Percentiles rank a stretch among this genome's conserved stretches.
phyloP scores from a whole-genome alignment of 129 eudicot species.

The Logfia minima region DNA sequence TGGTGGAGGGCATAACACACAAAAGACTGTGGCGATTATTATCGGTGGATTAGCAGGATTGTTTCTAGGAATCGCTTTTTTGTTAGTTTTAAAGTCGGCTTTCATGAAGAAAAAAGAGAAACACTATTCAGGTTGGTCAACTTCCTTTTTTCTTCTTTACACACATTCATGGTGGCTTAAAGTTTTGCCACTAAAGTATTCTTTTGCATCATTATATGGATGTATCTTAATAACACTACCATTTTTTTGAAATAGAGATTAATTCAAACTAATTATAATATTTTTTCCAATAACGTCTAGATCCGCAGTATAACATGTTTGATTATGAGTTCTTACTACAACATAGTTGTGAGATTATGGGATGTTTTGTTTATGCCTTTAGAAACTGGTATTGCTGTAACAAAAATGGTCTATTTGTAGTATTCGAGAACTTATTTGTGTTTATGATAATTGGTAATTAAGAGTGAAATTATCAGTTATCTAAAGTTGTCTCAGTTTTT shows the following conservation, averaged over 20 bases:
- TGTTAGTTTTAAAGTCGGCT: conserved; percentile 65
- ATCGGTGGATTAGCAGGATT: conserved; percentile 74
- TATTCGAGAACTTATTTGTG: no score
- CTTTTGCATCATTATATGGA: background rate
- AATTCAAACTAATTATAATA: no score
- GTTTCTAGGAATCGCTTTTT: conserved; percentile 58
- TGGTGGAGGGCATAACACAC: conserved; percentile 45
- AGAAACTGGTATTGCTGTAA: background rate
- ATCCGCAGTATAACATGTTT: no score
- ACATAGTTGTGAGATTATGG: background rate
- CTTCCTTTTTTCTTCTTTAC: background rate
- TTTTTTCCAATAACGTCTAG: background rate
- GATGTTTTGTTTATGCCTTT: background rate
- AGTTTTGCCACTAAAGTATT: conserved; percentile 1
- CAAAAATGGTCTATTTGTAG: background rate
- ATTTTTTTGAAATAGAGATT: no score
- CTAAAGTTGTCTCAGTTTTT: background rate
- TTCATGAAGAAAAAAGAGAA: conserved; percentile 68
- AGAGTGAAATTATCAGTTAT: background rate
- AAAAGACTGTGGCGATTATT: conserved; percentile 80
- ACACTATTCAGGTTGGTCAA: conserved; percentile 37
- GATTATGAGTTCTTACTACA: no score
- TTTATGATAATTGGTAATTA: no score
- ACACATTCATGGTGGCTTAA: conserved; percentile 14
- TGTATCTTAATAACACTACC: no score